Conservation (phyloP, 2,329 filamentous ascomycete species). For the Alternaria tenuissima region DNA sequence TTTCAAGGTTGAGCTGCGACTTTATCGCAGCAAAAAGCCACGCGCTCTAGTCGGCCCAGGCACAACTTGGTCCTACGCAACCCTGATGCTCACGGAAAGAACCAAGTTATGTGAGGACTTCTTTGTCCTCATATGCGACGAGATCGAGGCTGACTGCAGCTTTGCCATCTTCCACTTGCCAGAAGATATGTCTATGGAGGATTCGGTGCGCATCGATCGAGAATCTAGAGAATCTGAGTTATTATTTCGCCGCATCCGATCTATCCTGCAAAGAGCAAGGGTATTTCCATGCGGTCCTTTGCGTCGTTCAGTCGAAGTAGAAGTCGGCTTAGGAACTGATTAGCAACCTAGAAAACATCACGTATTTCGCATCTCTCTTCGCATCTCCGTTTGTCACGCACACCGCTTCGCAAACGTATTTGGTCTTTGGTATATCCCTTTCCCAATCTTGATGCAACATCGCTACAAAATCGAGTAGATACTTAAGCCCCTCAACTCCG, state of each 20-base stretch:
- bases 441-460: background rate
- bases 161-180: conserved; percentile 24
- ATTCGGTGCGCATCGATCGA: conserved; percentile 14
- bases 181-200: conserved; percentile 22
- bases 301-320: conserved; percentile 19
- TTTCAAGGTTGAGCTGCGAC: conserved; percentile 16
- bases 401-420: too few species aligned
- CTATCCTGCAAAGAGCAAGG: conserved; percentile 15
- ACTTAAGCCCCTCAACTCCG: too few species aligned
- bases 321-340: conserved; percentile 8
- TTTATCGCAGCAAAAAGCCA: conserved; percentile 6
- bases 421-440: background rate
- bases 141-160: conserved; percentile 11
- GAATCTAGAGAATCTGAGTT: conserved; percentile 3
- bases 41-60: background rate
- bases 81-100: conserved; percentile 5
- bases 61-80: background rate
- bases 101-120: conserved; percentile 9
- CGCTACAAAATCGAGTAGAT: too few species aligned
- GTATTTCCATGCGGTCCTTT: conserved; percentile 13
- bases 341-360: background rate
- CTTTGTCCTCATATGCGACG: conserved; percentile 15
- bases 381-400: background rate
- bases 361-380: background rate
- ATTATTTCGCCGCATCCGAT: conserved; percentile 8